A percentile compares a stretch with the other conserved stretches of the same genome.
Evolutionary conservation across 345 rosid genomes (phyloP).

Genomic region (Arabis alpina): DNA sequence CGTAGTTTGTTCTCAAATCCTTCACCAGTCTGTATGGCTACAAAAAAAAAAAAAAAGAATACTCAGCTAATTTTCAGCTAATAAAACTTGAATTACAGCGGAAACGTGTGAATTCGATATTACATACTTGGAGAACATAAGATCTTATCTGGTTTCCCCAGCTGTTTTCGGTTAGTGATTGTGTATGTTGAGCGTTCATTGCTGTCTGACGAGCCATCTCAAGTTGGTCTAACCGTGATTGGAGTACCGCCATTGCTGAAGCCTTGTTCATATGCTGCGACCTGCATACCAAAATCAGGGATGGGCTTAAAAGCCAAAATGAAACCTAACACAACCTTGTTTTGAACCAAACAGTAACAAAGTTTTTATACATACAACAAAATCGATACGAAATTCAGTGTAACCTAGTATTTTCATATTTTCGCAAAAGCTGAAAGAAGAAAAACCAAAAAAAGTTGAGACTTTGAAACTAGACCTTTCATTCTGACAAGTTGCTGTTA

Average conservation of each 20-base stretch:
- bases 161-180: conserved; percentile 83
- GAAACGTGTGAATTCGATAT: conserved; percentile 17
- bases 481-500: conserved; percentile 88
- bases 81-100: background rate
- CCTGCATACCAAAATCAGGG: conserved; percentile 37
- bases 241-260: conserved; percentile 94
- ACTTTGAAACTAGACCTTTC: conserved; percentile 63
- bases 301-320: background rate
- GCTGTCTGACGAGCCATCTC: conserved; percentile 90
- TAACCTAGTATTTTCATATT: too few species aligned
- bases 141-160: conserved; percentile 97
- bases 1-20: conserved; percentile 89
- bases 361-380: background rate
- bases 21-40: conserved; percentile 96
- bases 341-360: background rate
- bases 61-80: background rate
- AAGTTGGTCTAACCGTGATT: conserved; percentile 87
- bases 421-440: background rate
- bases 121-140: conserved; percentile 86
- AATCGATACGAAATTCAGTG: too few species aligned
- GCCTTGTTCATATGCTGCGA: conserved; percentile 95
- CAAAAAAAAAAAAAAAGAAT: conserved; percentile 19
- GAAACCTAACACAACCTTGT: background rate
- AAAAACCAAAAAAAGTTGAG: background rate
- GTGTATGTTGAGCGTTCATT: conserved; percentile 89